Percentiles rank a stretch among this genome's conserved stretches.
These are phyloP conservation scores for Beauveria brongniartii DNA, from an alignment of 2,329 filamentous ascomycete species.

Conservation along the genomic window DNA sequence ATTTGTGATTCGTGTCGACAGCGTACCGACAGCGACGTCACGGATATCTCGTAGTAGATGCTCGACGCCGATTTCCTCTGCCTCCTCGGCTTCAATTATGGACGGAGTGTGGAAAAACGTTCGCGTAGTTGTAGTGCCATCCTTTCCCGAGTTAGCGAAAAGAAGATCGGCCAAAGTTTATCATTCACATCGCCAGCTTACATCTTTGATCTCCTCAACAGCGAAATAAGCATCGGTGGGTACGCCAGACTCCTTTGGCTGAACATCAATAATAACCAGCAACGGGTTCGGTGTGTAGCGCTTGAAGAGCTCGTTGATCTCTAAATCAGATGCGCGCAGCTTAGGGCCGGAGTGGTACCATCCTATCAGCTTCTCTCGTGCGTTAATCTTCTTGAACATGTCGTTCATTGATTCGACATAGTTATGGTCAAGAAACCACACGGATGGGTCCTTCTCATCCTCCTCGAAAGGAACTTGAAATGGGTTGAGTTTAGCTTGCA, in stretches of 20 bases:
- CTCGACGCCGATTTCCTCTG: slow-evolving; percentile 97
- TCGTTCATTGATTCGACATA: slow-evolving; percentile 99
- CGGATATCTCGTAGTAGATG: slow-evolving; percentile 96
- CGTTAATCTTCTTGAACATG: slow-evolving; percentile 99
- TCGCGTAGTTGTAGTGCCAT: slow-evolving; percentile 91
- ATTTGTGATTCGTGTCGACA: slow-evolving; percentile 94
- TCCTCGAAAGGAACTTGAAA: slow-evolving; percentile 88
- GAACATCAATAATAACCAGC: slow-evolving; percentile 95
- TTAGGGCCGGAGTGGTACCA: slow-evolving; percentile 99
- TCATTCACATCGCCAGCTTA: slow-evolving; percentile 36
- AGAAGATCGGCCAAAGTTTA: neutral
- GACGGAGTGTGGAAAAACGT: slow-evolving; percentile 98
- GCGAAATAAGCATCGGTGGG: slow-evolving; percentile 99
- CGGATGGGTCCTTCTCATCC: slow-evolving; percentile 95
- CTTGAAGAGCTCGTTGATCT: slow-evolving; percentile 99
- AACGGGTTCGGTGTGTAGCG: slow-evolving; percentile 95
- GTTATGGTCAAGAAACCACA: slow-evolving; percentile 99
- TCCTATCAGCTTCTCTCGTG: slow-evolving; percentile 94
- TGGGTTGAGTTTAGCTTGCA: slow-evolving; percentile 12
- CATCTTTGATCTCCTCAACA: slow-evolving; percentile 98
- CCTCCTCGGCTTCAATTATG: slow-evolving; percentile 97
- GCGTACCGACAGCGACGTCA: slow-evolving; percentile 92
- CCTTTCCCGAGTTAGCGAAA: slow-evolving; percentile 42
- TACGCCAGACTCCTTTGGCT: slow-evolving; percentile 95
- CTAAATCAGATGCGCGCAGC: slow-evolving; percentile 88